A percentile compares a stretch with the other conserved stretches of the same genome.
These are phyloP conservation scores for Cladorrhinum samala DNA, from an alignment of 495 filamentous ascomycete species.

Conservation along the genomic window DNA sequence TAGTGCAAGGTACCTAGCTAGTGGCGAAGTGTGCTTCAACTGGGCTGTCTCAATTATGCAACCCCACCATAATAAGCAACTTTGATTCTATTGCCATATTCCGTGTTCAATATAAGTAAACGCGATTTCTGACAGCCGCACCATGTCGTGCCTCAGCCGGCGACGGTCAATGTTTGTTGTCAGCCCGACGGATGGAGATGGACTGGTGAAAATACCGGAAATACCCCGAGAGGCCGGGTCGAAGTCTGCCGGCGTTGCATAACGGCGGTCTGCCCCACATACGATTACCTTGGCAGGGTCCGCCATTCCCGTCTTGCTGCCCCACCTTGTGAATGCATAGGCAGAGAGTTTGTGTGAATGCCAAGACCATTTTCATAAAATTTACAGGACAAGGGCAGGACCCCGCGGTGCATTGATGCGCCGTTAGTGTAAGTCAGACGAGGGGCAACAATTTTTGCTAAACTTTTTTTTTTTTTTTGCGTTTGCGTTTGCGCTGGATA, in stretches of 20 bases:
- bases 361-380: neutral
- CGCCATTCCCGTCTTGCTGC: conserved; percentile 1
- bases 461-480: neutral
- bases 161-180: too few species aligned
- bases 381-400: neutral
- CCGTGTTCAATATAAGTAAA: too few species aligned
- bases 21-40: too few species aligned
- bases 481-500: neutral
- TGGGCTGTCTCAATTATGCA: too few species aligned
- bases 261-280: conserved; percentile 5
- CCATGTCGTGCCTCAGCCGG: too few species aligned
- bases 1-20: too few species aligned
- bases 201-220: neutral
- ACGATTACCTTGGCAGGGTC: conserved; percentile 4
- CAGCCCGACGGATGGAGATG: neutral
- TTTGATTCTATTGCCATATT: too few species aligned
- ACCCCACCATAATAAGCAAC: too few species aligned
- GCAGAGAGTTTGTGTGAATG: neutral
- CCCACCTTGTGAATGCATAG: neutral
- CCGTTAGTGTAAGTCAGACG: neutral
- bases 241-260: neutral
- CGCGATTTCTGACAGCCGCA: too few species aligned
- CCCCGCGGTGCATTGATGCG: conserved; percentile 5
- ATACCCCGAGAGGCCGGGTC: neutral
- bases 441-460: neutral